Evolutionary conservation across 2,329 filamentous ascomycete species (phyloP).

Genomic region (Colletotrichum liaoningense): DNA sequence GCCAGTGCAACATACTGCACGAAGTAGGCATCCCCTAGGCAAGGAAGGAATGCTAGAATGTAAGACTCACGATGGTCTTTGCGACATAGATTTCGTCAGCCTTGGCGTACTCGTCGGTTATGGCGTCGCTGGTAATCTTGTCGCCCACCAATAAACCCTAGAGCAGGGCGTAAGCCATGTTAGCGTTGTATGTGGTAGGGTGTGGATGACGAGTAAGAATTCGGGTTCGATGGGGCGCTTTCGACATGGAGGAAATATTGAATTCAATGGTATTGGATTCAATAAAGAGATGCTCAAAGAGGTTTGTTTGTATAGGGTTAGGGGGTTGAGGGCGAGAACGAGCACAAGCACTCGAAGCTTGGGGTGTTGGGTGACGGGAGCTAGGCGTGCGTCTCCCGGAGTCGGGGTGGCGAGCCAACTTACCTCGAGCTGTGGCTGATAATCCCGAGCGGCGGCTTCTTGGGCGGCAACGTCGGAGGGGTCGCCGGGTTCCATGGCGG

Average conservation of each 20-base stretch:
- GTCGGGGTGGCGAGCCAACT: slow-evolving; percentile 38
- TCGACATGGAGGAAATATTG: neutral
- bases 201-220: too few species aligned
- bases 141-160: slow-evolving; percentile 88
- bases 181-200: neutral
- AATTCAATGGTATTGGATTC: too few species aligned
- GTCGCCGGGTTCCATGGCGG: slow-evolving; percentile 38
- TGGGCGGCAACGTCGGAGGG: slow-evolving; percentile 65
- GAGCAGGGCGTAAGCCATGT: slow-evolving; percentile 39
- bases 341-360: neutral
- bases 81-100: slow-evolving; percentile 86
- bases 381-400: neutral
- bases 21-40: neutral
- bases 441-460: slow-evolving; percentile 70
- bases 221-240: neutral
- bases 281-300: too few species aligned
- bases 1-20: slow-evolving; percentile 4
- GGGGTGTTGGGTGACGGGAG: neutral
- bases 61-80: slow-evolving; percentile 81
- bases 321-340: neutral
- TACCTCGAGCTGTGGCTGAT: slow-evolving; percentile 68
- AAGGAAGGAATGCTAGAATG: neutral
- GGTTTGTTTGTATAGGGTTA: too few species aligned
- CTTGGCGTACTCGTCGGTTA: slow-evolving; percentile 88
- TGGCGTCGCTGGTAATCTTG: slow-evolving; percentile 79